Percentiles rank a stretch among this genome's conserved stretches.
Conservation (phyloP, 176 grass and related monocot species). For the Triticum dicoccoides region DNA sequence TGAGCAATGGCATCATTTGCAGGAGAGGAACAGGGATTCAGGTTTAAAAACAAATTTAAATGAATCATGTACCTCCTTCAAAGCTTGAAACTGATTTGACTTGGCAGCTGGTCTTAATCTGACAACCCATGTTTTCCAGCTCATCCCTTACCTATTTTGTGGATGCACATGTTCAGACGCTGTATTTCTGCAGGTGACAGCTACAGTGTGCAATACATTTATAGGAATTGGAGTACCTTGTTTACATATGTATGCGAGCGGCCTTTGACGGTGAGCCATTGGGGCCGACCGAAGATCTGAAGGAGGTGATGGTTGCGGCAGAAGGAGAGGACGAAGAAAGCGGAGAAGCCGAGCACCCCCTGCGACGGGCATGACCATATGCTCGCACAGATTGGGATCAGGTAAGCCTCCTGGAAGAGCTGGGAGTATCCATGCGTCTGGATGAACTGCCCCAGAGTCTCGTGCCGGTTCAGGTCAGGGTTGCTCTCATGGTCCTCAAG, state of each 20-base stretch:
- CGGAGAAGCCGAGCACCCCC: conserved; percentile 71
- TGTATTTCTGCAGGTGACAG: neutral
- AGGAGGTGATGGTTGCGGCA: conserved; percentile 86
- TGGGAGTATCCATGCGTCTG: conserved; percentile 67
- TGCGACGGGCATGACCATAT: conserved; percentile 90
- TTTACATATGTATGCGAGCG: conserved; percentile 74
- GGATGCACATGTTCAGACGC: neutral
- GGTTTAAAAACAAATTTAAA: neutral
- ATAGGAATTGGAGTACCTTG: conserved; percentile 14
- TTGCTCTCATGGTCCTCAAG: conserved; percentile 72
- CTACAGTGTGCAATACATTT: neutral
- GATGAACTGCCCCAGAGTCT: conserved; percentile 80
- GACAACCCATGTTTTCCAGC: conserved; percentile 61
- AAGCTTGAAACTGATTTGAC: conserved; percentile 52
- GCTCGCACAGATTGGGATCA: conserved; percentile 75
- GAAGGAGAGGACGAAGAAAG: conserved; percentile 87
- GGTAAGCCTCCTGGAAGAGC: conserved; percentile 73
- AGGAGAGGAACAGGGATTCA: neutral
- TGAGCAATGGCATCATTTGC: neutral
- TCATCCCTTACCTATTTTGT: conserved; percentile 56
- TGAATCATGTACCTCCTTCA: conserved; percentile 38
- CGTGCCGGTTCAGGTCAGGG: conserved; percentile 59
- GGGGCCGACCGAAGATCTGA: conserved; percentile 87
- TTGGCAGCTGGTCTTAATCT: conserved; percentile 66
- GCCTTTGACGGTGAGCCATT: conserved; percentile 84